phyloP scores from a whole-genome alignment of 176 grass and related monocot genomes.

The Musa beccarii region DNA sequence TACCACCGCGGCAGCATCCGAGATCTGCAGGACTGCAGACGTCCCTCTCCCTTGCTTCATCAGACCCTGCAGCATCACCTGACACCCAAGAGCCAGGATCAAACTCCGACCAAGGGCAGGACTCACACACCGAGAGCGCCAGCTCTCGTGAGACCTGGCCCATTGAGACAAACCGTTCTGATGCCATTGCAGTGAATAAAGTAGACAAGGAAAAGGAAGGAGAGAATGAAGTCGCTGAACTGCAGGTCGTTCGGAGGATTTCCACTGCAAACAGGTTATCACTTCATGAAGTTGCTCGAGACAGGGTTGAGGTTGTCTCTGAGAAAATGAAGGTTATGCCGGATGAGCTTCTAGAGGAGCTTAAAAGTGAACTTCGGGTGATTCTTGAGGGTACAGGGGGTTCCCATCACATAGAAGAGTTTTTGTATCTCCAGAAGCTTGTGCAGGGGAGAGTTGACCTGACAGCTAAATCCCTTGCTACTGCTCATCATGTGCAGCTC shows the following conservation, averaged over 20 bases:
- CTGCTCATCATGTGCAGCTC: slow-evolving; percentile 59
- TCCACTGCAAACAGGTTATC: slow-evolving; percentile 26
- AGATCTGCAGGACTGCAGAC: slow-evolving; percentile 50
- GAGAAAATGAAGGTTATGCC: slow-evolving; percentile 62
- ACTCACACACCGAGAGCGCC: slow-evolving; percentile 66
- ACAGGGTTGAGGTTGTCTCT: slow-evolving; percentile 36
- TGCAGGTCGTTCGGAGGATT: slow-evolving; percentile 30
- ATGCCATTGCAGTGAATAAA: slow-evolving; percentile 26
- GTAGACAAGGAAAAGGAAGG: slow-evolving; percentile 46
- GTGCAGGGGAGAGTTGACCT: slow-evolving; percentile 56
- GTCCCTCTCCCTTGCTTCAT: slow-evolving; percentile 59
- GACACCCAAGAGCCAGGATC: slow-evolving; percentile 54
- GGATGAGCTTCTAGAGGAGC: slow-evolving; percentile 51
- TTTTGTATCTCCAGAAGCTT: slow-evolving; percentile 63
- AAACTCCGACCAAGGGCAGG: slow-evolving; percentile 54
- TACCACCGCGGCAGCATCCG: slow-evolving; percentile 27
- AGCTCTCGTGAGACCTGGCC: slow-evolving; percentile 67
- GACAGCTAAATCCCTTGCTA: slow-evolving; percentile 30
- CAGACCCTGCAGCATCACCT: slow-evolving; percentile 46
- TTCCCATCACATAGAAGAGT: slow-evolving; percentile 50
- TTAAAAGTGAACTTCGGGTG: slow-evolving; percentile 43
- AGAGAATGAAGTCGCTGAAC: slow-evolving; percentile 18
- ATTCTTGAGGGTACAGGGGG: slow-evolving; percentile 59
- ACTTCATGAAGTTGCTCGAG: slow-evolving; percentile 60
- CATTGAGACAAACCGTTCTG: slow-evolving; percentile 30